These are phyloP conservation scores for Coriolopsis trogii DNA, from an alignment of 1,284 basidiomycete genomes.

Conservation along the genomic window DNA sequence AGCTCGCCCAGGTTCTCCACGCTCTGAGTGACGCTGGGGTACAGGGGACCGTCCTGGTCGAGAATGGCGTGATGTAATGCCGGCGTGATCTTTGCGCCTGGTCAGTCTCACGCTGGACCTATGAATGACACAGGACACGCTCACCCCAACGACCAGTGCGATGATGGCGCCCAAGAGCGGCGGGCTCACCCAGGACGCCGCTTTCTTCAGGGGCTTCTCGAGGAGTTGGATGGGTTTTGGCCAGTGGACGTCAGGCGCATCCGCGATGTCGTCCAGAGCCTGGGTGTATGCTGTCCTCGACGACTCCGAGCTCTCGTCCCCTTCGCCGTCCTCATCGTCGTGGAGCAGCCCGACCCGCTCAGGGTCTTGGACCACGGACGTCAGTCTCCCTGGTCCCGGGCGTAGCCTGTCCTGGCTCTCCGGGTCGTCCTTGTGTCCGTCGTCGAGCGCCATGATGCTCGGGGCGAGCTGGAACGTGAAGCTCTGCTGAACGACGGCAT, in stretches of 20 bases:
- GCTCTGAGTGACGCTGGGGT: constrained; percentile 30
- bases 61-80: constrained; percentile 29
- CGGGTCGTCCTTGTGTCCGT: constrained; percentile 11
- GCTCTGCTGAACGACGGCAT: constrained; percentile 36
- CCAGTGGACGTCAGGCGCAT: constrained; percentile 32
- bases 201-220: constrained; percentile 28
- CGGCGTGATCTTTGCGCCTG: constrained; percentile 26
- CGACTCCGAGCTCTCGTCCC: constrained; percentile 5
- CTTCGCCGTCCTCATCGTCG: constrained; percentile 22
- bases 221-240: constrained; percentile 21
- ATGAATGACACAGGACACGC: background rate
- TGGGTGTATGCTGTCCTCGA: constrained; percentile 3
- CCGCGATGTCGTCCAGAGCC: constrained; percentile 29
- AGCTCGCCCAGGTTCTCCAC: constrained; percentile 35
- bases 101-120: background rate
- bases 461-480: constrained; percentile 36
- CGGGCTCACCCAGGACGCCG: constrained; percentile 26
- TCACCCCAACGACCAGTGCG: constrained; percentile 33
- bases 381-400: constrained; percentile 24
- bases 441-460: constrained; percentile 28
- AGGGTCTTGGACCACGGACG: constrained; percentile 30
- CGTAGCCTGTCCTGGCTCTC: constrained; percentile 18
- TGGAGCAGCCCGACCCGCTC: constrained; percentile 33
- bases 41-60: constrained; percentile 28
- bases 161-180: constrained; percentile 35